phyloP scores from a whole-genome alignment of 345 rosid genomes.

The Citrus glauca region DNA sequence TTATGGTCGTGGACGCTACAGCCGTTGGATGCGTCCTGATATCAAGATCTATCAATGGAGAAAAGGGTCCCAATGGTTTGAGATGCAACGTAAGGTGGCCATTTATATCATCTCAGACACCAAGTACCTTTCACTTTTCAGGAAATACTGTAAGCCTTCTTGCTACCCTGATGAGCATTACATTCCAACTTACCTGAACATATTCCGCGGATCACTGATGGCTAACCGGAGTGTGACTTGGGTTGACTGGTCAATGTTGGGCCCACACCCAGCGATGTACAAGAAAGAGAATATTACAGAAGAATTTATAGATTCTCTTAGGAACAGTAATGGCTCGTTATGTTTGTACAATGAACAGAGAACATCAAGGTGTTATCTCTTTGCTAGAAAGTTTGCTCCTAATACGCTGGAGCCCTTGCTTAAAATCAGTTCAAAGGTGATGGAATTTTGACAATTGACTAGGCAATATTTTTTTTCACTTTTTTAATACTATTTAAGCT shows the following conservation, averaged over 20 bases:
- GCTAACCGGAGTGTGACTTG: conserved; percentile 80
- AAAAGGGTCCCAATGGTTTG: conserved; percentile 96
- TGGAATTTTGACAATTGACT: conserved; percentile 49
- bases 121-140: conserved; percentile 64
- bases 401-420: conserved; percentile 69
- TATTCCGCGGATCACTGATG: conserved; percentile 65
- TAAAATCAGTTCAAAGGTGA: conserved; percentile 55
- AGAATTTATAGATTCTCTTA: conserved; percentile 55
- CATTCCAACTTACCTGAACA: conserved; percentile 76
- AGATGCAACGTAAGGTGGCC: conserved; percentile 68
- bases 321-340: conserved; percentile 48
- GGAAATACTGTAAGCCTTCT: conserved; percentile 74
- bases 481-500: background rate
- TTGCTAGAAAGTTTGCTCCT: conserved; percentile 86
- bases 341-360: conserved; percentile 64
- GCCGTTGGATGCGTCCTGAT: conserved; percentile 76
- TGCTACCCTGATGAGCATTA: conserved; percentile 97
- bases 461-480: background rate
- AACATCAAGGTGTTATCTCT: conserved; percentile 70
- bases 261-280: conserved; percentile 80
- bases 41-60: conserved; percentile 83
- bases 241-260: conserved; percentile 91
- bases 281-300: conserved; percentile 50
- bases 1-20: conserved; percentile 91
- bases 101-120: conserved; percentile 59